Base-by-base conservation (phyloP, 2,329 filamentous ascomycete species). In the Phialophora macrospora region DNA sequence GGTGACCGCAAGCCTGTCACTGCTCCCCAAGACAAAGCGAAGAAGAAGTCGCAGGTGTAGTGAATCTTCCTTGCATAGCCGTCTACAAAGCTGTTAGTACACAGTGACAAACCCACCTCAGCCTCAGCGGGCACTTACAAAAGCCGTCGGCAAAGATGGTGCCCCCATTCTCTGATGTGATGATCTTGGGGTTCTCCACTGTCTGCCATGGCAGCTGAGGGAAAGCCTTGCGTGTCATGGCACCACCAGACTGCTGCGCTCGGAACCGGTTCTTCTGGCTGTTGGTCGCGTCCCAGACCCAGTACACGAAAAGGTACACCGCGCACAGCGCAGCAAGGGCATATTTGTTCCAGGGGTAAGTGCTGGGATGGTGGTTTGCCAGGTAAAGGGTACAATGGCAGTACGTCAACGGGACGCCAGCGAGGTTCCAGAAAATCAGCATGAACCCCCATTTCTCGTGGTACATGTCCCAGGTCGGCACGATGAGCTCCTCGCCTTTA, bases 401-500 rank as follows among this genome's bases (percentile, higher is more conserved):
- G 84, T 97, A 97, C 62, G 88, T 93, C 60, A 97, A 84, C 14
- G 93, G 93, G 28, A 97, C 93, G 71, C 93, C 93, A 55, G 93
- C 92, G 76, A 97, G 83, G 80, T 97, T 97, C 93, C 93, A 97
- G 86, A 97, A 97, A 78, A 96, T 96, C 71, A 97, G 86, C 93
- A 97, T 97, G 83, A 97, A 97, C 60, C 93, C 93, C 87, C 91
- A 93, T 81, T 97, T 97, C 83, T 97, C 93, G 74, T 92, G 94
- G 83, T 96, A 96, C 90, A 97, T 96, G 74, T 97, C 93, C 88
- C 93, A 97, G 57, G 92, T 95, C 8, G 90, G 90, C 65, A 92
- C 86, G 77, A 97, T 97, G 76, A 92, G 86, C 79, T 97, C 92
- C 80, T 97, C 93, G 55, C 90, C 93, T 82, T 97, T 97, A 72